phyloP scores from a whole-genome alignment of 2,329 filamentous ascomycete genomes.

The Nannizziopsis arthrosporioides region DNA sequence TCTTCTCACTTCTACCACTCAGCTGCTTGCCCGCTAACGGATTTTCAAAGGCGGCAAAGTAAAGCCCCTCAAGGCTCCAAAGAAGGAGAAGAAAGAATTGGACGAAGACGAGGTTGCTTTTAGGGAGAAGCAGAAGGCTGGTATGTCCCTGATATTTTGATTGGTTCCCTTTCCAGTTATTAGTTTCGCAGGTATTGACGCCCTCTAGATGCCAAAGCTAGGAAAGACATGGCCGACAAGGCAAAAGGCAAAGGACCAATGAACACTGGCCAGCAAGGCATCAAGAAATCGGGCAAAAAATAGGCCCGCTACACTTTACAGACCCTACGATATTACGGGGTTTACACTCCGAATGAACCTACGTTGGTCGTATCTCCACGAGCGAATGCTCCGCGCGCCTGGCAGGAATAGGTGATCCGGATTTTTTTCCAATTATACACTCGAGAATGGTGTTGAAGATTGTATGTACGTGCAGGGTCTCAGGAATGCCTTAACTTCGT shows the following conservation, averaged over 20 bases:
- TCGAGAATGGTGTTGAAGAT: neutral
- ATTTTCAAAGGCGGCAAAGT: slow-evolving; percentile 57
- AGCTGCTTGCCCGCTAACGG: neutral
- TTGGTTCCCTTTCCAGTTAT: neutral
- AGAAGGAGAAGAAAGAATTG: slow-evolving; percentile 70
- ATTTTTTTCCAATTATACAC: neutral
- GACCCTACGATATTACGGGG: neutral
- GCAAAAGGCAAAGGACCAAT: slow-evolving; percentile 79
- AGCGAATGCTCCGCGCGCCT: neutral
- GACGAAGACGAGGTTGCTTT: slow-evolving; percentile 80
- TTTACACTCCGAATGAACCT: neutral
- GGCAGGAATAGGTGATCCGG: neutral
- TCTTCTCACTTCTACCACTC: neutral
- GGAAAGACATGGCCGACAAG: slow-evolving; percentile 71
- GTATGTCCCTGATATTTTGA: slow-evolving; percentile 40
- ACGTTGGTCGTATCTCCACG: neutral
- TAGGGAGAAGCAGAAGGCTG: slow-evolving; percentile 71
- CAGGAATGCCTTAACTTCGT: neutral
- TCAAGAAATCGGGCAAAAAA: slow-evolving; percentile 99
- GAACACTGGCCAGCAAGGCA: slow-evolving; percentile 72
- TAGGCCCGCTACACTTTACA: slow-evolving; percentile 34
- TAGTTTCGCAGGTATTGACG: neutral
- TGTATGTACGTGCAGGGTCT: neutral
- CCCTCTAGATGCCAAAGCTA: slow-evolving; percentile 62
- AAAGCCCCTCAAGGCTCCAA: slow-evolving; percentile 77